Conservation (phyloP, 768 basidiomycete genomes). For the Hypholoma sublateritium region DNA sequence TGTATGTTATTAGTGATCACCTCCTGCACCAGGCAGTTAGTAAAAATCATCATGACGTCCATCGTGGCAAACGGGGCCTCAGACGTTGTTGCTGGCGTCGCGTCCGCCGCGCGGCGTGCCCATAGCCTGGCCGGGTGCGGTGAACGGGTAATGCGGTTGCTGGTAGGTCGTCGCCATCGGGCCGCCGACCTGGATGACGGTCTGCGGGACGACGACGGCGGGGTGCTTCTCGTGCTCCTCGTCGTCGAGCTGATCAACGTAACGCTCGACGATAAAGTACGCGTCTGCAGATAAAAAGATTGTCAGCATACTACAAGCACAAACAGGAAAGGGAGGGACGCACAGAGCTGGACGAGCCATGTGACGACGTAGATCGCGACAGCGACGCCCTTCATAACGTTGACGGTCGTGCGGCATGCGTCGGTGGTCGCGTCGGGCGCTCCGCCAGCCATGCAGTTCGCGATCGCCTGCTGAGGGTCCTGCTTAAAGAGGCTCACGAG, state of each 20-base stretch:
- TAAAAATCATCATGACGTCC: slow-evolving; percentile 10
- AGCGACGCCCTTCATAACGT: slow-evolving; percentile 40
- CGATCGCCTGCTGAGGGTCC: slow-evolving; percentile 33
- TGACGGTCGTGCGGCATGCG: slow-evolving; percentile 42
- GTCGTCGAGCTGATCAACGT: slow-evolving; percentile 53
- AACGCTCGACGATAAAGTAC: slow-evolving; percentile 51
- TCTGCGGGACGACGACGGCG: slow-evolving; percentile 16
- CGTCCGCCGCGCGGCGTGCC: slow-evolving; percentile 1
- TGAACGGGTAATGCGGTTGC: slow-evolving; percentile 4
- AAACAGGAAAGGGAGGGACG: slow-evolving; percentile 23
- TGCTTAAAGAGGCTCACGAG: slow-evolving; percentile 48
- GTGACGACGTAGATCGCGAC: slow-evolving; percentile 46
- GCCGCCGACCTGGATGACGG: neutral
- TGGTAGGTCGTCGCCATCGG: slow-evolving; percentile 3
- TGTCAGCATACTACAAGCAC: neutral
- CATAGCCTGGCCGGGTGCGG: neutral
- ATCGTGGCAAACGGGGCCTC: neutral
- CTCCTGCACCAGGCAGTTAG: slow-evolving; percentile 8
- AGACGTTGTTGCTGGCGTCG: slow-evolving; percentile 3
- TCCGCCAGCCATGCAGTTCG: slow-evolving; percentile 32
- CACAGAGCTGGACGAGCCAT: slow-evolving; percentile 58
- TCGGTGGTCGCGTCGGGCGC: slow-evolving; percentile 25
- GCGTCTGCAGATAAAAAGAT: slow-evolving; percentile 35
- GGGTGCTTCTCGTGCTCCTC: slow-evolving; percentile 36
- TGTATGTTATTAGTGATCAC: neutral